Evolutionary conservation across 768 basidiomycete genomes (phyloP), one percentile per base, ranked within the genome.

Genomic region (Suillus placidus): DNA sequence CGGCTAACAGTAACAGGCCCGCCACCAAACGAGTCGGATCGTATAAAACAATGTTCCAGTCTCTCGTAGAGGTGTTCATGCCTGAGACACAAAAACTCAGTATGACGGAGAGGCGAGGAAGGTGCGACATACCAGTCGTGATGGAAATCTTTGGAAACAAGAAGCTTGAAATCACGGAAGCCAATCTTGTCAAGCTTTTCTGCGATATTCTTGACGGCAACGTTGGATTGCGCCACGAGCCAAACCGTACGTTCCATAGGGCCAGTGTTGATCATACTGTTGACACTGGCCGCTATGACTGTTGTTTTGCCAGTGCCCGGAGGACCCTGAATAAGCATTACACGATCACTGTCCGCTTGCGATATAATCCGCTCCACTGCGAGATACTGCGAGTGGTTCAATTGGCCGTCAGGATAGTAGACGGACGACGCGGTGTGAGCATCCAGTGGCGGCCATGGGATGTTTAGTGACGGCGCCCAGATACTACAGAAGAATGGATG

Each of bases 181-280:
- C 56, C 70, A n/a, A 71, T 67, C 8, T 73, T 71, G 32, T 74
- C 65, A 13, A 84, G 72, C 56, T 80, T 84, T 66, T 83, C 81
- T 0, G 83, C 83, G n/a, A 84, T 83, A 64, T 84, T 84, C 68
- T 85, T 85, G 23, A 84, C 83, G 0, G 81, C 84, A 40, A 84
- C 81, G 51, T 84, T 85, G 0, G 83, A 83, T 32, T 84, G 84
- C 0, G 84, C 82, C 32, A 80, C 72, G 34, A 85, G 67, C 79
- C 81, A 84, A 12, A 82, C 70, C 10, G 69, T 60, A 34, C 54
- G 70, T 6, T 67, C 61, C 9, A 30, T 23, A 18, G 67, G 67
- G 2, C 60, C 57, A 54, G 68, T 64, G 1, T 35, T 3, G 14
- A 70, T 9, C 13, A 73, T 30, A 18, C 79, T 79, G 0, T 67